These are phyloP conservation scores for Lasiodiplodia hormozganensis DNA, from an alignment of 2,329 filamentous ascomycete genomes.

Conservation along the genomic window DNA sequence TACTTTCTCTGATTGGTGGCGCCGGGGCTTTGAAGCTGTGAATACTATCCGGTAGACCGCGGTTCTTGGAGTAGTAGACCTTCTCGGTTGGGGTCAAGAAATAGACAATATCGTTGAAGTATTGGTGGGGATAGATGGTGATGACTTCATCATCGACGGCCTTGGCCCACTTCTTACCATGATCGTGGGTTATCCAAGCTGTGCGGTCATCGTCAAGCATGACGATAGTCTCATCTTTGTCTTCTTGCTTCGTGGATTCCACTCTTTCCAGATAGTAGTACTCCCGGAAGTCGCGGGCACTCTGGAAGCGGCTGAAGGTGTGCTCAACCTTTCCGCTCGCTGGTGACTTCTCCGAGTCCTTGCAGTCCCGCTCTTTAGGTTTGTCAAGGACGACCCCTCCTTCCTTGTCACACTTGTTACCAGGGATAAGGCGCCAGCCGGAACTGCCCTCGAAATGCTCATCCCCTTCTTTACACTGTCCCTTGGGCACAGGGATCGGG, in stretches of 20 bases:
- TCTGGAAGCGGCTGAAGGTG: slow-evolving; percentile 68
- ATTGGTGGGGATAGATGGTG: slow-evolving; percentile 76
- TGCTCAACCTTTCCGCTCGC: slow-evolving; percentile 71
- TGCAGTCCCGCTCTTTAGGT: slow-evolving; percentile 75
- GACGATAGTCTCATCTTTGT: slow-evolving; percentile 75
- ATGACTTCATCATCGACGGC: slow-evolving; percentile 74
- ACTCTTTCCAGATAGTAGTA: slow-evolving; percentile 82
- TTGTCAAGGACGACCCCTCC: slow-evolving; percentile 53
- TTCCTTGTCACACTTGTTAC: slow-evolving; percentile 53
- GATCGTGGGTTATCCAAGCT: slow-evolving; percentile 79
- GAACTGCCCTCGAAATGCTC: slow-evolving; percentile 84
- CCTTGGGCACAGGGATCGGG: slow-evolving; percentile 70
- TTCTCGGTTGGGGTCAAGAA: slow-evolving; percentile 75
- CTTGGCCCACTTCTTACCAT: slow-evolving; percentile 86
- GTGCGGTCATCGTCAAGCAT: slow-evolving; percentile 65
- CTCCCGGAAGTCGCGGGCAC: slow-evolving; percentile 57
- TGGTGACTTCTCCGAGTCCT: slow-evolving; percentile 63
- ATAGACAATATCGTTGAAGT: slow-evolving; percentile 85
- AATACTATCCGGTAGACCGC: slow-evolving; percentile 68
- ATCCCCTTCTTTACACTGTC: slow-evolving; percentile 73
- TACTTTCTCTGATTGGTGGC: slow-evolving; percentile 57
- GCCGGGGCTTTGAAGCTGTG: slow-evolving; percentile 75
- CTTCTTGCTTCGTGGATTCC: slow-evolving; percentile 60
- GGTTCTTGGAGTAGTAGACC: slow-evolving; percentile 82
- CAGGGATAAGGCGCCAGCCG: slow-evolving; percentile 89